Evolutionary conservation across 2,329 filamentous ascomycete genomes (phyloP).

Genomic region (Colletotrichum gloeosporioides): DNA sequence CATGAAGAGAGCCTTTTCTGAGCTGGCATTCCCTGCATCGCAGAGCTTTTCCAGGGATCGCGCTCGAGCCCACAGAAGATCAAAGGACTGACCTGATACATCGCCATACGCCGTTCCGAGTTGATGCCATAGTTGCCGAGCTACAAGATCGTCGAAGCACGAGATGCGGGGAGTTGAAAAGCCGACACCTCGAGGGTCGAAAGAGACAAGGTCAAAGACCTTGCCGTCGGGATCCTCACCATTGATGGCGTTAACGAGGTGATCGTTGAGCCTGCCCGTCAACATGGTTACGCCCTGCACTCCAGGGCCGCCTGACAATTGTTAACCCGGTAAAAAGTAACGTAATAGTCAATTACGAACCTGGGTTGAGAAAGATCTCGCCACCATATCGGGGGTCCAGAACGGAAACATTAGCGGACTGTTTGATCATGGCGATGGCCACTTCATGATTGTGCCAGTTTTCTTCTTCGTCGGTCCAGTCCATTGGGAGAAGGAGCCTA

Average conservation of each 20-base stretch:
- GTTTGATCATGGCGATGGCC: constrained; percentile 45
- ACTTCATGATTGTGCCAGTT: constrained; percentile 31
- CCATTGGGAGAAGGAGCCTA: constrained; percentile 45
- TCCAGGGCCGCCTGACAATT: background rate
- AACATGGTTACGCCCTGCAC: background rate
- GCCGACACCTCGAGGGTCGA: constrained; percentile 52
- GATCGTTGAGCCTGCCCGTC: background rate
- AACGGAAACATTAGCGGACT: constrained; percentile 41
- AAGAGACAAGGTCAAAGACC: constrained; percentile 49
- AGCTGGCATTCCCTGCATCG: background rate
- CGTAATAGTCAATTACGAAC: too few relatives aligned
- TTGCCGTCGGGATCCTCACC: constrained; percentile 34
- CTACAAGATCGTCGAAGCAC: background rate
- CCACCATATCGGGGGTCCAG: constrained; percentile 43
- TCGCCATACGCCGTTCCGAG: background rate
- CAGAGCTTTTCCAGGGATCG: background rate
- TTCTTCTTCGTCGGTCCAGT: constrained; percentile 35
- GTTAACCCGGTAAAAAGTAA: too few relatives aligned
- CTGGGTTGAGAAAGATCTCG: constrained; percentile 48
- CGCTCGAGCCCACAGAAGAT: background rate
- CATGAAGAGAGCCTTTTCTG: background rate
- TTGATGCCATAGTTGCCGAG: background rate
- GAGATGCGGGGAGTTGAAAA: background rate
- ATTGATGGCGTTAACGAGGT: background rate
- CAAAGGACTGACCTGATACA: background rate